These are phyloP conservation scores for Capsella bursapastoris DNA, from an alignment of 345 rosid species.

Conservation along the genomic window DNA sequence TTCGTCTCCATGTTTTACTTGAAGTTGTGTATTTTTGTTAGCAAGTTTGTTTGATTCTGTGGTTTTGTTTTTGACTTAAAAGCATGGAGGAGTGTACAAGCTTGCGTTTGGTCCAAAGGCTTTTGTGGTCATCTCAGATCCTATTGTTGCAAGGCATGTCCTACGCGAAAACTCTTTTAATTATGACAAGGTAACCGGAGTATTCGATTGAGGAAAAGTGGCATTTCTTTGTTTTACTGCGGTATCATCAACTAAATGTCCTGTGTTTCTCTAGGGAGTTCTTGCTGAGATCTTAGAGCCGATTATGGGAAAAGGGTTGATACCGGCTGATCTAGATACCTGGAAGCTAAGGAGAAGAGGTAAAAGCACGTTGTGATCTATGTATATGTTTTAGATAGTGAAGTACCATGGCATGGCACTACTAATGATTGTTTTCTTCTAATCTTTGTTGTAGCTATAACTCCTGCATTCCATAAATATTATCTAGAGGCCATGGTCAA, in stretches of 20 bases:
- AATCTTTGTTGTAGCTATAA: conserved; percentile 62
- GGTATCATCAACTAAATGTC: neutral
- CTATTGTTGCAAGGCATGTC: conserved; percentile 80
- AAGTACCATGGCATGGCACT: neutral
- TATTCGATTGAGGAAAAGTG: neutral
- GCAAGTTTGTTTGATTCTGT: conserved; percentile 17
- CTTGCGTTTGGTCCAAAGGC: conserved; percentile 99
- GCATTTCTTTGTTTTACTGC: neutral
- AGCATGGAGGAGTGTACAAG: conserved; percentile 93
- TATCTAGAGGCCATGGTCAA: conserved; percentile 93
- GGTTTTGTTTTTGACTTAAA: conserved; percentile 40
- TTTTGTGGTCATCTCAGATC: conserved; percentile 95
- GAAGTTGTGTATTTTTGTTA: neutral
- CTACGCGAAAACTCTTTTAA: conserved; percentile 90
- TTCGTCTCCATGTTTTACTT: conserved; percentile 3
- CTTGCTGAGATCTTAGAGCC: conserved; percentile 98
- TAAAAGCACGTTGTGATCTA: conserved; percentile 40
- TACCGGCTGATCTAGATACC: conserved; percentile 92
- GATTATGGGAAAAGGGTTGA: conserved; percentile 97
- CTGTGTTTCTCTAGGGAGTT: conserved; percentile 66
- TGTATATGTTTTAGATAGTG: neutral
- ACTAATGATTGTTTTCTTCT: conserved; percentile 1
- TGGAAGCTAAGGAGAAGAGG: conserved; percentile 98
- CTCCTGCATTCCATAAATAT: conserved; percentile 85
- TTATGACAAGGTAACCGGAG: conserved; percentile 70